Base-by-base conservation (phyloP, 2,329 filamentous ascomycete genomes). In the Pseudogymnoascus sp. region DNA sequence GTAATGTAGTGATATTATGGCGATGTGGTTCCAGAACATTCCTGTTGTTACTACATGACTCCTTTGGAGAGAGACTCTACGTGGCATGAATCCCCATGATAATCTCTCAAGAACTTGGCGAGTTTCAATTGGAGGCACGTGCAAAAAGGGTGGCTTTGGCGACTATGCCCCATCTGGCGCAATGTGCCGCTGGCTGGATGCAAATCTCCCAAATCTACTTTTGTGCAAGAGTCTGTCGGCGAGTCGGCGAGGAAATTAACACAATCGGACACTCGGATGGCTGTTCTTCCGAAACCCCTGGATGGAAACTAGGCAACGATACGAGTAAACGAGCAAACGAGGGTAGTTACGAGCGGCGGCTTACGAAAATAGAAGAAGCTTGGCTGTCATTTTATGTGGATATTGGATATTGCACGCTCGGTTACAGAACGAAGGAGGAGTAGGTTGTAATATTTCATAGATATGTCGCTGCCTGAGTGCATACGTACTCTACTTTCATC, bases 381-480 rank as follows among this genome's bases (percentile, higher is more conserved):
- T 57, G 51, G 51, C 51, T 36, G 29, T 21, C 51, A 57, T 57
- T 57, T 57, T 21, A 57, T 57, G 51, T 57, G 51, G 29, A 34
- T 18, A 57, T 57, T 57, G 16, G 29, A 36, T 10, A 21, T 57
- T 57, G 11, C n/a, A 36, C n/a, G 12, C 51, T 57, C 51, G 51
- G 51, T 57, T 57, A 57, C 10, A 21, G 29, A 21, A 57, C 16
- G 45, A 29, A 51, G 14, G 8, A 12, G 14, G 11, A 10, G 16
- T 14, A n/a, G 12, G 47, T 57, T 31, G 10, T 57, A 5, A 3
- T 34, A 21, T 18, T 36, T 18, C 21, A 26, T 57, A 57, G 6
- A 57, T 34, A 34, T 18, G 8, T 29, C 5, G 51, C 16, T 14
- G 7, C 23, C 18, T 5, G 14, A 51, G 12, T 51, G 12, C 45